Percentiles rank a stretch among this genome's conserved stretches.
phyloP scores from a whole-genome alignment of 75 land plant genomes.

The Cupressus sempervirens region DNA sequence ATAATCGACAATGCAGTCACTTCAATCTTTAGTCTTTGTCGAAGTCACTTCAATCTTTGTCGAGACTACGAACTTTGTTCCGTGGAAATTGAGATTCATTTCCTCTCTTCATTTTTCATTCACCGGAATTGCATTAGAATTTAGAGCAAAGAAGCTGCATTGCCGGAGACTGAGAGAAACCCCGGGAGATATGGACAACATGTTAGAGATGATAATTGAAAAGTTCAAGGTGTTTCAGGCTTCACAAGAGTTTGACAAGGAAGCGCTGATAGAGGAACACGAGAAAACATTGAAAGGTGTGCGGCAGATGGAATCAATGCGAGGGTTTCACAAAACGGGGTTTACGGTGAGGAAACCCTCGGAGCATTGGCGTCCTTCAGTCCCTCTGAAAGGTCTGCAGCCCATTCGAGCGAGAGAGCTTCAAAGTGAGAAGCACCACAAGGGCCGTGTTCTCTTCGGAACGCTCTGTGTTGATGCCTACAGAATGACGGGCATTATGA shows the following conservation, averaged over 20 bases:
- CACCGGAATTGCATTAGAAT: too few relatives aligned
- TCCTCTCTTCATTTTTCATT: too few relatives aligned
- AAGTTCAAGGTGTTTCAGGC: background rate
- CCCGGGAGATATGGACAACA: too few relatives aligned
- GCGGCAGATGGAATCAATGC: background rate
- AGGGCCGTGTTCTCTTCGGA: conserved; percentile 28
- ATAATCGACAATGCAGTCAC: too few relatives aligned
- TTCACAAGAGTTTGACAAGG: background rate
- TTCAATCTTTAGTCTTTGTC: too few relatives aligned
- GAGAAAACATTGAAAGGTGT: background rate
- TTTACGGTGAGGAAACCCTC: background rate
- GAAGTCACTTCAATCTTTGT: too few relatives aligned
- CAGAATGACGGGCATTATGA: background rate
- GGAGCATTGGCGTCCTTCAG: background rate
- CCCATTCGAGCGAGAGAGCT: conserved; percentile 20
- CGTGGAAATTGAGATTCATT: too few relatives aligned
- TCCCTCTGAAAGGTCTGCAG: background rate
- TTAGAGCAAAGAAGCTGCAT: too few relatives aligned
- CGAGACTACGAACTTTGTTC: too few relatives aligned
- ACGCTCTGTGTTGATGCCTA: conserved; percentile 20
- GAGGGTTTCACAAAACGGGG: too few relatives aligned
- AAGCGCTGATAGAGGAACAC: background rate
- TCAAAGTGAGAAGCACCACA: conserved; percentile 15
- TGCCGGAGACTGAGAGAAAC: too few relatives aligned
- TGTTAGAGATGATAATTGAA: background rate